Evolutionary conservation across 768 basidiomycete genomes (phyloP).

Genomic region (Suillus lakei): DNA sequence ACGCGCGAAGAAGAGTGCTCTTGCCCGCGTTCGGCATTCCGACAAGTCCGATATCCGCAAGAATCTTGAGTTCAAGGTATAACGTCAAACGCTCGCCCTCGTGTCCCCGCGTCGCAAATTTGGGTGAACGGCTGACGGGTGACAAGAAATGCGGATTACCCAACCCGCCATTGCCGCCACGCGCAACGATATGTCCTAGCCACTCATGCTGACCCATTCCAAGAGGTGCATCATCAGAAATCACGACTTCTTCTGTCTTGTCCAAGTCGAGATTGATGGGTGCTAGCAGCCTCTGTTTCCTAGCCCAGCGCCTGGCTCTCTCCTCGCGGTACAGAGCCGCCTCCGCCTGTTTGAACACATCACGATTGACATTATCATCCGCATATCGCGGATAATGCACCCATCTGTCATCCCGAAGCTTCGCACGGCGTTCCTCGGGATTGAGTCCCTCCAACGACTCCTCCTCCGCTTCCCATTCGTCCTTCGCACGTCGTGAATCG

Average conservation of each 20-base stretch:
- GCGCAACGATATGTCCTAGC: slow-evolving; percentile 68
- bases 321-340: slow-evolving; percentile 61
- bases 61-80: slow-evolving; percentile 89
- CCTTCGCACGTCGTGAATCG: slow-evolving; percentile 65
- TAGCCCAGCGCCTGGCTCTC: slow-evolving; percentile 55
- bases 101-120: slow-evolving; percentile 81
- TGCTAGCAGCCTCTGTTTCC: slow-evolving; percentile 44
- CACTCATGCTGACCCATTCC: slow-evolving; percentile 58
- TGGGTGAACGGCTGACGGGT: slow-evolving; percentile 74
- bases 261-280: slow-evolving; percentile 69
- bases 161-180: slow-evolving; percentile 80
- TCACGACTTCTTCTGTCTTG: slow-evolving; percentile 45
- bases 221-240: slow-evolving; percentile 62
- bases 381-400: slow-evolving; percentile 76
- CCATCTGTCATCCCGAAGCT: slow-evolving; percentile 72
- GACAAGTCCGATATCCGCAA: slow-evolving; percentile 95
- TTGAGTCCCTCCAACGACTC: slow-evolving; percentile 56
- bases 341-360: slow-evolving; percentile 77
- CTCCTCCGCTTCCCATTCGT: slow-evolving; percentile 78
- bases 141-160: slow-evolving; percentile 90
- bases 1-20: slow-evolving; percentile 87
- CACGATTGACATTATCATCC: slow-evolving; percentile 65
- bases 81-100: slow-evolving; percentile 77
- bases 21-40: slow-evolving; percentile 96
- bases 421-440: slow-evolving; percentile 53